Evolutionary conservation across 148 eudicot genomes (phyloP).

Genomic region (Selenicereus undatus): DNA sequence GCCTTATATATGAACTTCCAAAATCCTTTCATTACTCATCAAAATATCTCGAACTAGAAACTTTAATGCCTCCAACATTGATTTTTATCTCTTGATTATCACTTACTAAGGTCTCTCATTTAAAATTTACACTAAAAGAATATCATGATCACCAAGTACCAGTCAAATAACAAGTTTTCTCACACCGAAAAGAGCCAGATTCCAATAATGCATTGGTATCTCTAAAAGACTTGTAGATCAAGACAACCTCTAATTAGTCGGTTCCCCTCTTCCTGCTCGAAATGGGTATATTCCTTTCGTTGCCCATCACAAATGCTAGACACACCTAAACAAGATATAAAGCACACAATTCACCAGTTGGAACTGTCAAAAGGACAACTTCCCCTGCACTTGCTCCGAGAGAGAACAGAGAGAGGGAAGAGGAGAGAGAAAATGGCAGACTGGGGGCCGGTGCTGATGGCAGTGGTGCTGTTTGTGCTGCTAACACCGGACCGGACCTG

Average conservation of each 20-base stretch:
- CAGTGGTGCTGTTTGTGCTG: constrained; percentile 46
- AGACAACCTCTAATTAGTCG: constrained; percentile 6
- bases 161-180: neutral
- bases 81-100: no score
- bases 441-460: constrained; percentile 60
- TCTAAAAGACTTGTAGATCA: constrained; percentile 1
- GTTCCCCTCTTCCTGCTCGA: neutral
- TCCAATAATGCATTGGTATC: neutral
- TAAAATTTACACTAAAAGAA: no score
- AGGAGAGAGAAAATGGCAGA: constrained; percentile 34
- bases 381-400: neutral
- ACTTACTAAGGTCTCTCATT: no score
- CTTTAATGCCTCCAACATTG: no score
- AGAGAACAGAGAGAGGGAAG: constrained; percentile 5
- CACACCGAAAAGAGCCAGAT: neutral
- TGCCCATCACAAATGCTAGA: neutral
- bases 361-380: neutral
- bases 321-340: neutral
- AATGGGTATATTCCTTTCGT: constrained; percentile 12
- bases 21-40: no score
- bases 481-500: constrained; percentile 52
- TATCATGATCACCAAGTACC: neutral
- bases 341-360: neutral
- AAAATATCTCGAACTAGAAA: no score
- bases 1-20: no score